Conservation (phyloP, 441 rosid genomes). For the Aleurites moluccanus region DNA sequence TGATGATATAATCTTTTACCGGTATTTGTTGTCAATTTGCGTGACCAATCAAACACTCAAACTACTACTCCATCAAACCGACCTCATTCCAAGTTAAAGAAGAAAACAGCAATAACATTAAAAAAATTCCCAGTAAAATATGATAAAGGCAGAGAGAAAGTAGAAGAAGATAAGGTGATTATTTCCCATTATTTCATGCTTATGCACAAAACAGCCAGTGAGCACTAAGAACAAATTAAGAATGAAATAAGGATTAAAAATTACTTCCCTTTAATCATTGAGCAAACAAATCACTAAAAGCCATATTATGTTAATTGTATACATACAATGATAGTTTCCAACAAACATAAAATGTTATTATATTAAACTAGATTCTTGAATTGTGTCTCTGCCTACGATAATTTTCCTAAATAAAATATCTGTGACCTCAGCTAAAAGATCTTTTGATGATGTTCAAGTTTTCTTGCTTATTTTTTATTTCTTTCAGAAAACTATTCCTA, state of each 20-base stretch:
- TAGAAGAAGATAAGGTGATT: neutral
- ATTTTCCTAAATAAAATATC: no score
- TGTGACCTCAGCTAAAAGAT: neutral
- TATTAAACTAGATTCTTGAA: neutral
- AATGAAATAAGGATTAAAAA: neutral
- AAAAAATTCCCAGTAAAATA: neutral
- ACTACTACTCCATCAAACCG: conserved; percentile 18
- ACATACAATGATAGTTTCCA: neutral
- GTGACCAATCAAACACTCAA: conserved; percentile 3
- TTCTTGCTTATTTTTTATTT: neutral
- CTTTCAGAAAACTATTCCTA: neutral
- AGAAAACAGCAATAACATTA: neutral
- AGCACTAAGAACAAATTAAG: neutral
- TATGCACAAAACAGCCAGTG: neutral
- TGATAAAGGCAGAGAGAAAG: neutral
- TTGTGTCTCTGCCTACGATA: neutral
- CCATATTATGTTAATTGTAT: neutral
- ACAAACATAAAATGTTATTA: neutral
- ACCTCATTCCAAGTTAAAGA: neutral
- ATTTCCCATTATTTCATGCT: conserved; percentile 1
- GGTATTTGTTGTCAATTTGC: neutral
- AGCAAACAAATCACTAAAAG: conserved; percentile 13
- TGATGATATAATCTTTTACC: conserved; percentile 12
- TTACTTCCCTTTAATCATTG: neutral
- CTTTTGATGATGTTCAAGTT: neutral